A percentile compares a stretch with the other conserved stretches of the same genome.
Evolutionary conservation across 192 early-diverging fungal genomes (phyloP).

Genomic region (Mortierella antarctica): DNA sequence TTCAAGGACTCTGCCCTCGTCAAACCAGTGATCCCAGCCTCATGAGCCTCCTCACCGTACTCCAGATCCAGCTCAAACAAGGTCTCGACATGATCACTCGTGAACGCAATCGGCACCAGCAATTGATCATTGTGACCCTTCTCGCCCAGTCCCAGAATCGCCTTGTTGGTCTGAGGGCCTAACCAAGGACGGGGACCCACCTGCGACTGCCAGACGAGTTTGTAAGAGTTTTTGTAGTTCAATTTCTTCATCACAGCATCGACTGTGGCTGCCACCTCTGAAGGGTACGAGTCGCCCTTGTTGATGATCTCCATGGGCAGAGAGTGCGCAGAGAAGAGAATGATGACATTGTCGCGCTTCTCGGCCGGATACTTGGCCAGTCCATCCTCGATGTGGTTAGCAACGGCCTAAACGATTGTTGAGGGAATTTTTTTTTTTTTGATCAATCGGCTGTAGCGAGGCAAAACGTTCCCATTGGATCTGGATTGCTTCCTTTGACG

Average conservation of each 20-base stretch:
- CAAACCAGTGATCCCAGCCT: slow-evolving; percentile 85
- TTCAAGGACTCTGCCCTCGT: slow-evolving; percentile 94
- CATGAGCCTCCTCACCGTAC: slow-evolving; percentile 85
- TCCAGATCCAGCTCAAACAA: slow-evolving; percentile 96
- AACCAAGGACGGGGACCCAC: slow-evolving; percentile 95
- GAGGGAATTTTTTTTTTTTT: background rate
- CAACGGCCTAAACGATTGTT: slow-evolving; percentile 67
- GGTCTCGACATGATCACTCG: slow-evolving; percentile 97
- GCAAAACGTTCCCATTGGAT: no score
- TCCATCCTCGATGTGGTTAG: slow-evolving; percentile 77
- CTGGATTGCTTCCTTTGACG: no score
- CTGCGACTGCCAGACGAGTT: slow-evolving; percentile 95
- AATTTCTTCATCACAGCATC: slow-evolving; percentile 83
- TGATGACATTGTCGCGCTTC: slow-evolving; percentile 76
- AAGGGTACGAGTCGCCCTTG: slow-evolving; percentile 89
- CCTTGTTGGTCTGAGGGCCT: slow-evolving; percentile 87
- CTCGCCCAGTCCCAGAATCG: slow-evolving; percentile 80
- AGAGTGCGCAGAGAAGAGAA: slow-evolving; percentile 97
- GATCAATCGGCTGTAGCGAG: no score
- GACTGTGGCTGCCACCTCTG: slow-evolving; percentile 88
- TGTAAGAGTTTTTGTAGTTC: slow-evolving; percentile 81
- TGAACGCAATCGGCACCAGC: slow-evolving; percentile 95
- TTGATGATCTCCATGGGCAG: slow-evolving; percentile 94
- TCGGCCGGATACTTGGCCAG: slow-evolving; percentile 73
- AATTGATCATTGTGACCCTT: slow-evolving; percentile 84